These are phyloP conservation scores for Starmerella riodocensis DNA, from an alignment of 805 yeast species.

Conservation along the genomic window DNA sequence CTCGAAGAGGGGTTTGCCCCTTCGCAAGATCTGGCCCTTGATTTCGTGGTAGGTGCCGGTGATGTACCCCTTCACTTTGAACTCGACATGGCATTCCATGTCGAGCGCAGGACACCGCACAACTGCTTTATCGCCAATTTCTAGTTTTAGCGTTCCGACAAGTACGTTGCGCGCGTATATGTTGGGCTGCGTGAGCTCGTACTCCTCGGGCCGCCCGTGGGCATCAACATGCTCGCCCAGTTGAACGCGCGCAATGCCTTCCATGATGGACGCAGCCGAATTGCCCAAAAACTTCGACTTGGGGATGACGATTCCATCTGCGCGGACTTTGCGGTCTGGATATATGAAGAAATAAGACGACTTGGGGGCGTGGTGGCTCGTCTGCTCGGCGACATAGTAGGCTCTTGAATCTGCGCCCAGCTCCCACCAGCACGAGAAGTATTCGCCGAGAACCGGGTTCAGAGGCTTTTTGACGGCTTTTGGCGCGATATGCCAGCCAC, in stretches of 20 bases:
- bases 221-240: constrained; percentile 36
- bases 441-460: constrained; percentile 88
- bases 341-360: constrained; percentile 81
- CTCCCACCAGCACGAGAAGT: constrained; percentile 87
- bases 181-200: constrained; percentile 86
- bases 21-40: constrained; percentile 53
- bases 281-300: constrained; percentile 83
- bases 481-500: constrained; percentile 97
- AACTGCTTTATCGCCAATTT: constrained; percentile 83
- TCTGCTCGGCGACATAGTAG: constrained; percentile 82
- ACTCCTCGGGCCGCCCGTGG: constrained; percentile 43
- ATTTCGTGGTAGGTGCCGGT: constrained; percentile 86
- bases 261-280: constrained; percentile 96
- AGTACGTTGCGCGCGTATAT: constrained; percentile 87
- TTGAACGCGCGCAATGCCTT: constrained; percentile 64
- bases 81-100: constrained; percentile 69
- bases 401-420: constrained; percentile 56
- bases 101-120: constrained; percentile 49
- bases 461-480: constrained; percentile 96
- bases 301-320: constrained; percentile 82
- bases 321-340: constrained; percentile 68
- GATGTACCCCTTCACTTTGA: constrained; percentile 88
- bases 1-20: constrained; percentile 47
- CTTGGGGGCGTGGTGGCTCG: constrained; percentile 97
- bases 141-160: constrained; percentile 79